These are phyloP conservation scores for Solanum commersonii DNA, from an alignment of 257 asterid species.

Conservation along the genomic window DNA sequence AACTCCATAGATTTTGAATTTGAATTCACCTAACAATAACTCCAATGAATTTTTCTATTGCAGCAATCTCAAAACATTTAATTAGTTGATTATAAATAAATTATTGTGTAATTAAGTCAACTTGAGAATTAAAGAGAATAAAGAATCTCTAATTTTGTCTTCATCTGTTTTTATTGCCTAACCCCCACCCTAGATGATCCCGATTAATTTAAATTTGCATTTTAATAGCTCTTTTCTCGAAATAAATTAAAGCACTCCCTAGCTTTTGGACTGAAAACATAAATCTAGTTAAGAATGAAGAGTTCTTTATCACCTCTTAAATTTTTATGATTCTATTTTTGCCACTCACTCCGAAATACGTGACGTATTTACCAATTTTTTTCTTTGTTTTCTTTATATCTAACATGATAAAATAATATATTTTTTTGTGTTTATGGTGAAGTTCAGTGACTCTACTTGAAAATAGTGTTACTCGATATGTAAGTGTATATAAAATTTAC, in stretches of 20 bases:
- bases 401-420: not conserved
- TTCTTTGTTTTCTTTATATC: not conserved
- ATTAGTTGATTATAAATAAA: not conserved
- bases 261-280: too few relatives aligned
- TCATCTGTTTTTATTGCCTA: not conserved
- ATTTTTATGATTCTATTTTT: too few relatives aligned
- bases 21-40: too few relatives aligned
- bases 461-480: not conserved
- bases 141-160: not conserved
- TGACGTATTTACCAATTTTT: too few relatives aligned
- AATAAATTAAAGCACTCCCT: too few relatives aligned
- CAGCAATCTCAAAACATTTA: not conserved
- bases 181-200: not conserved
- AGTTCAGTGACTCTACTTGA: not conserved
- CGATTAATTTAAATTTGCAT: too few relatives aligned
- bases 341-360: not conserved
- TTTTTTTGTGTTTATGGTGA: not conserved
- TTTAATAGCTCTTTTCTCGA: too few relatives aligned
- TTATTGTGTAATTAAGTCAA: not conserved
- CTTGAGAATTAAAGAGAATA: not conserved
- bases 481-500: not conserved
- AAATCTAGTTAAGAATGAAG: too few relatives aligned
- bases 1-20: too few relatives aligned
- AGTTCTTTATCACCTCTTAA: fast-evolving
- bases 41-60: not conserved